phyloP scores from a whole-genome alignment of 352 stramenopile genomes.

The Pythium phragmitis region DNA sequence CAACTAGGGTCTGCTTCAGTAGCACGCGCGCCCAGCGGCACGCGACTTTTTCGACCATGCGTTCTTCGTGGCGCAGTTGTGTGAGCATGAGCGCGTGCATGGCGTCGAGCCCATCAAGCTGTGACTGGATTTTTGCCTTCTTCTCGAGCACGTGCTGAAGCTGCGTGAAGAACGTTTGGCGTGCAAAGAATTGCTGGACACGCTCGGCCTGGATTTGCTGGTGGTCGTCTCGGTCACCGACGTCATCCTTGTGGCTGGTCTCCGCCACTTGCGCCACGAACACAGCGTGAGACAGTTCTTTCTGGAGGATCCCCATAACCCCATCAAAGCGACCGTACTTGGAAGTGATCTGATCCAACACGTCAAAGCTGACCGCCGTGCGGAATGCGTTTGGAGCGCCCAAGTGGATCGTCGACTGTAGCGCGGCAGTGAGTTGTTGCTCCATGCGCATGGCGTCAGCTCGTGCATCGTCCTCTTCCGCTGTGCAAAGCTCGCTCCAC shows the following conservation, averaged over 20 bases:
- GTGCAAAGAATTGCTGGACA: constrained; percentile 30
- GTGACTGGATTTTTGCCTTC: constrained; percentile 37
- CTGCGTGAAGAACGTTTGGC: constrained; percentile 59
- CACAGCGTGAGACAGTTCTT: constrained; percentile 40
- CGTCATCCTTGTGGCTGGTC: neutral
- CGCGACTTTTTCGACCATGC: constrained; percentile 60
- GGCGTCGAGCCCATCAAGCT: constrained; percentile 37
- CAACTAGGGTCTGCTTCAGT: constrained; percentile 53
- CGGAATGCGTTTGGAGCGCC: constrained; percentile 55
- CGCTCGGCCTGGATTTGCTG: constrained; percentile 11
- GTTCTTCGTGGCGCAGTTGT: constrained; percentile 59
- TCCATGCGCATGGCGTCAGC: constrained; percentile 33
- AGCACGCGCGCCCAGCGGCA: constrained; percentile 48
- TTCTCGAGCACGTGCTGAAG: constrained; percentile 40
- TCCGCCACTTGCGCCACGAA: constrained; percentile 33
- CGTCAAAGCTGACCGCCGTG: constrained; percentile 57
- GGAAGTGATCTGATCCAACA: constrained; percentile 38
- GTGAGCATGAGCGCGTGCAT: constrained; percentile 51
- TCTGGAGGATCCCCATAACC: constrained; percentile 33
- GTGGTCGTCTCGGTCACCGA: neutral
- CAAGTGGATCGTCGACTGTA: constrained; percentile 55
- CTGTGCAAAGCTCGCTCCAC: constrained; percentile 18
- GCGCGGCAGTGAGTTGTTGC: constrained; percentile 43
- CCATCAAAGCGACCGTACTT: constrained; percentile 55
- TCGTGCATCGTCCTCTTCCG: constrained; percentile 13